Evolutionary conservation across 208 protist species (phyloP), one percentile per base, ranked within the genome.

Genomic region (Trypanosoma scelopori): DNA sequence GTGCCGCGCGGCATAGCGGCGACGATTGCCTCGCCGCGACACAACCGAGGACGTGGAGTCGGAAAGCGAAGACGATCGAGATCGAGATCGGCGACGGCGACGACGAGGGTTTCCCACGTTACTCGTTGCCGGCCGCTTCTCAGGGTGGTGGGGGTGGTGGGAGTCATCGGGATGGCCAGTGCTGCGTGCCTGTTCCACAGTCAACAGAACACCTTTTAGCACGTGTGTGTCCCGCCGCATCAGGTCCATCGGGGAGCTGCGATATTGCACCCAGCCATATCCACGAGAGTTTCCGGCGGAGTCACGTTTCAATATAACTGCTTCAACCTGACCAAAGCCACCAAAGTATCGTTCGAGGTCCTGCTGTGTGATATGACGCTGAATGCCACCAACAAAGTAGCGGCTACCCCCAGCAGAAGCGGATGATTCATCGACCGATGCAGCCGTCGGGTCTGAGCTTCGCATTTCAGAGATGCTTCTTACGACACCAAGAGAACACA

Each of bases 311-410:
- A 85, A 35, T 0, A 50, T 61, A 47, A 84, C 58, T 11, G 11
- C 35, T 3, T 56, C 22, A 15, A 80, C 65, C 5, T 55, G 27
- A 2, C 82, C 82, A 47, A 81, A 87, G 5, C 51, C n/a, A 30
- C 25, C 25, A 70, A 92, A 89, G 51, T 92, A 71, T 1, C 62
- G 22, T 37, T 66, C 61, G 6, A 92, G 30, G n/a, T 78, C 75
- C 27, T 79, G 58, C 12, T 65, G 48, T 27, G 53, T 72, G 30
- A 89, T 64, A n/a, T 65, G 61, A 22, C 85, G 74, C 6, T 63
- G 51, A 27, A 92, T 55, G 1, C 82, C 82, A n/a, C 76, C 71
- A 63, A 92, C 20, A 68, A 89, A 91, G 55, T 78, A 88, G 22
- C 46, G 58, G 12, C 35, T 35, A 9, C 20, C 20, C n/a, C 27